Evolutionary conservation across 768 basidiomycete genomes (phyloP).

Genomic region (Rhodotorula babjevae): DNA sequence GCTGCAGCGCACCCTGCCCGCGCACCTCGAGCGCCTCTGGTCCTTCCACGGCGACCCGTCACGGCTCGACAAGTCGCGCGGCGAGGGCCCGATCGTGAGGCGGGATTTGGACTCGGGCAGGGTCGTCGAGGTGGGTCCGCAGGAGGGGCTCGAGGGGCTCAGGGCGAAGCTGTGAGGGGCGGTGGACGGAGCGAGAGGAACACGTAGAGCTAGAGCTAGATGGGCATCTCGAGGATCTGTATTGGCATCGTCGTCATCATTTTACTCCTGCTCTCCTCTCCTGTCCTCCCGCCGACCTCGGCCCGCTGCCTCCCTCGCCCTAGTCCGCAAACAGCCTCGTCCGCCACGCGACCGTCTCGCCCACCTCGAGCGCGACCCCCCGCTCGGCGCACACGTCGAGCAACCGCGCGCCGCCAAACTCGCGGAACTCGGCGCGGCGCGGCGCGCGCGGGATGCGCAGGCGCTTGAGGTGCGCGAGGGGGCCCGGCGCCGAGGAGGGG

Average conservation of each 20-base stretch:
- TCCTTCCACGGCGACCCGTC: conserved; percentile 48
- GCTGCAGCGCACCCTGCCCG: conserved; percentile 61
- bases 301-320: no score
- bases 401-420: conserved; percentile 5
- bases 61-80: conserved; percentile 27
- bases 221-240: no score
- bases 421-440: neutral
- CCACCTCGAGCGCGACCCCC: conserved; percentile 7
- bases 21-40: conserved; percentile 59
- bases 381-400: conserved; percentile 6
- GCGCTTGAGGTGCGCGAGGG: neutral
- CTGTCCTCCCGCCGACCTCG: no score
- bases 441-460: conserved; percentile 27
- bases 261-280: no score
- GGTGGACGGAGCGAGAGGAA: neutral
- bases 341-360: conserved; percentile 22
- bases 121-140: neutral
- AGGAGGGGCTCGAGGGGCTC: neutral
- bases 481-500: no score
- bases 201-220: no score
- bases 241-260: no score
- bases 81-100: conserved; percentile 27
- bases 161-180: conserved; percentile 3
- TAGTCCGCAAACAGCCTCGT: conserved; percentile 14
- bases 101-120: conserved; percentile 1